Evolutionary conservation across 1,139 yeast species (phyloP), one percentile per base, ranked within the genome.

Genomic region (Yamadazyma buinensis): DNA sequence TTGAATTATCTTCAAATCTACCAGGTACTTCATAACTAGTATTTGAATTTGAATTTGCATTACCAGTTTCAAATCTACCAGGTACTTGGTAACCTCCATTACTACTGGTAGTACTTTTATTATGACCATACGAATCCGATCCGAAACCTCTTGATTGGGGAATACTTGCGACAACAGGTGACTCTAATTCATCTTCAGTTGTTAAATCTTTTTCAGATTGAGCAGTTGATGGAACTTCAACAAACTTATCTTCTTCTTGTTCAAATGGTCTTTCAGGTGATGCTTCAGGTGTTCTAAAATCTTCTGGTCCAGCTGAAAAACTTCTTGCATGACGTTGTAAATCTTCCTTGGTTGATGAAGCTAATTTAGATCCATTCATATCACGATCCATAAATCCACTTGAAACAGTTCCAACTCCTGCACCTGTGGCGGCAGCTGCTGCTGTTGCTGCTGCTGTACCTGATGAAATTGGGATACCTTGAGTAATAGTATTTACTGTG

Each of bases 281-380:
- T 13, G 61, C 67, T 29, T 54, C 58, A 2, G 75, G 74, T 4
- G 74, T 67, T 39, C 58, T 58, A 50, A 57, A 68, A 32, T 68
- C 74, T 35, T 68, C 75, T 8, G 67, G 57, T 2, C 69, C 72
- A 28, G 64, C 65, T 15, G 70, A 64, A 34, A 57, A 51, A 36
- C 68, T 62, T 43, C 71, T 54, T 15, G 64, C 62, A 43, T 64
- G 71, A 30, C 64, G 60, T 23, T 59, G 61, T 41, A 52, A 53
- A 17, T 49, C 49, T 29, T 48, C 47, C 33, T 36, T 36, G 5
- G 30, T 20, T 26, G 35, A 35, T 26, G 29, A 48, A 24, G 48
- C 48, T 30, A 46, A 28, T 26, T 54, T 24, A 23, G 23, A 11
- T 22, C 32, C 36, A 25, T 19, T 26, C 13, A 28, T 23, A 24